Base-by-base conservation (phyloP, 1,284 basidiomycete genomes). In the Cronartium ribicola region DNA sequence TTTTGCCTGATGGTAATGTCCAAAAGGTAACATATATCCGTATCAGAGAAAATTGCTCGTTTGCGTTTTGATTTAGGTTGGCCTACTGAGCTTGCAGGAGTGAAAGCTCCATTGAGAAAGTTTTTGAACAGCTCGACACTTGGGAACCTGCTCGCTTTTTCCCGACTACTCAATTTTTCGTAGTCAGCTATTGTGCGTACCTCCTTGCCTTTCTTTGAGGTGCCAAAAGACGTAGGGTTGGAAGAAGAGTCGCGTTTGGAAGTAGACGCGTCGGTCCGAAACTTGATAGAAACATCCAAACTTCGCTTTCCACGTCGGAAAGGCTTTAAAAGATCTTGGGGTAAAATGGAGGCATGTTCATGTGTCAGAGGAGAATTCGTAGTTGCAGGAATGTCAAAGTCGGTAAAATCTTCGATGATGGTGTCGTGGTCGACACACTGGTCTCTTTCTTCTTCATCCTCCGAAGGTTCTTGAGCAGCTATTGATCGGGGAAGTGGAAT, bases 11-110 rank as follows among this genome's bases (percentile, higher is more conserved):
- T 3, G 41, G 11, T 29, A 13, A 57, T 48, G 29, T 73, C 55
- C 22, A 73, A 13, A 17, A 73, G 63, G 22, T 73, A 73, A 46
- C 65, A 73, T 43, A 73, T 51, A 51, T 51, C 48, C 10, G 20
- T 17, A 20, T 20, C 48, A 4, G 48, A 51, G 14, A 51, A 11
- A 13, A 4, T 17, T 51, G 48, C 43, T 11, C 55, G 70, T 46
- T 55, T 66, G 51, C 70, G 62, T 36, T 59, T 73, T 64, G 65
- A 66, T 48, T 73, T 73, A n/a, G 20, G 5, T 55, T 64, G 62
- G 11, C 3, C 40, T 39, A 29, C 43, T 43, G 43, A 44, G 22
- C 43, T 22, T 20, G 60, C 20, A 41, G 39, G 64, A 13, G 37
- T 59, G 8, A 29, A n/a, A 2, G 51, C 29, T 37, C 39, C 20